Evolutionary conservation across 306 rosid genomes (phyloP).

Genomic region (Cucurbita ficifolia): DNA sequence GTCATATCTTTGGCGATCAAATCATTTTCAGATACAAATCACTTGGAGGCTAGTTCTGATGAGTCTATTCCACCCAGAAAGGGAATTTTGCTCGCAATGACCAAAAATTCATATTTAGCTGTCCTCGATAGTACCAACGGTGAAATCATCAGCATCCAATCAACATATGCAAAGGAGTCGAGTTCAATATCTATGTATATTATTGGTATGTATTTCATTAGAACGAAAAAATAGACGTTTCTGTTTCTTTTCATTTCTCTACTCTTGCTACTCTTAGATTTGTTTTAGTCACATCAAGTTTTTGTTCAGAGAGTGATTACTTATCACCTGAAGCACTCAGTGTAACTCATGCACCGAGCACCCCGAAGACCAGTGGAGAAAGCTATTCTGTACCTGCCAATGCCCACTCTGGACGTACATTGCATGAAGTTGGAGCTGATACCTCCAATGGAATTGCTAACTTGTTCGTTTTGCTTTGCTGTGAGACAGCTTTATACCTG

Average conservation of each 20-base stretch:
- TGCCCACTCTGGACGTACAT: conserved; percentile 28
- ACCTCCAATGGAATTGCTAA: conserved; percentile 20
- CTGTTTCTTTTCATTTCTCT: not conserved
- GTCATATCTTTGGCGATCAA: conserved; percentile 41
- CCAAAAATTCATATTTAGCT: conserved; percentile 35
- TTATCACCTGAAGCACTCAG: conserved; percentile 21
- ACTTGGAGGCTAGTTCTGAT: conserved; percentile 21
- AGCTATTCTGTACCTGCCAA: conserved; percentile 14
- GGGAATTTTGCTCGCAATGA: conserved; percentile 34
- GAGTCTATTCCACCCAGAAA: conserved; percentile 25
- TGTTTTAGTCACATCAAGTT: conserved; percentile 8
- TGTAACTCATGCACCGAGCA: conserved; percentile 19
- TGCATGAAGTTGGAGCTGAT: conserved; percentile 22
- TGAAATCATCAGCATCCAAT: conserved; percentile 29
- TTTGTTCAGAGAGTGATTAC: conserved; percentile 37
- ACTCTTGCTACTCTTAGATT: not conserved
- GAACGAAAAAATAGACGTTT: not conserved
- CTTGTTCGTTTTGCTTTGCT: conserved; percentile 44
- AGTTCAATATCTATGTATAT: conserved; percentile 51
- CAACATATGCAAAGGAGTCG: conserved; percentile 25
- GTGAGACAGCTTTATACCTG: conserved; percentile 48
- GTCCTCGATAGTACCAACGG: conserved; percentile 41
- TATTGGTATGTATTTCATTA: conserved; percentile 36
- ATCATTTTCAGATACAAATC: conserved; percentile 23
- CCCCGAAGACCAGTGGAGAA: conserved; percentile 22